Evolutionary conservation across 495 filamentous ascomycete genomes (phyloP).

Genomic region (Aspergillus diversus): DNA sequence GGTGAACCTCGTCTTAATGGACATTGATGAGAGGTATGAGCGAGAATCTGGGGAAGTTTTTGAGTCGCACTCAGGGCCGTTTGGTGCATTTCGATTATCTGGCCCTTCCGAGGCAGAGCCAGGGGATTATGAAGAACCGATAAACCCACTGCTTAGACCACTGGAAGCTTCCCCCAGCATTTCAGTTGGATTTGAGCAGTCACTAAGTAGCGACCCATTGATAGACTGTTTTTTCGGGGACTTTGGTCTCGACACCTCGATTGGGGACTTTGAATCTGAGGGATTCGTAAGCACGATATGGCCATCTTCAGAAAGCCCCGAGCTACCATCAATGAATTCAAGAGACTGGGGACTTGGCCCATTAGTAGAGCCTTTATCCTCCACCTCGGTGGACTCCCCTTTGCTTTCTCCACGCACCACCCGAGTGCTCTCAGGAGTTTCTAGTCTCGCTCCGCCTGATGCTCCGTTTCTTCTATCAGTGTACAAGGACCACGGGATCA

Average conservation of each 20-base stretch:
- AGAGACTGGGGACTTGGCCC: not conserved
- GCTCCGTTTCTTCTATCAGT: conserved; percentile 26
- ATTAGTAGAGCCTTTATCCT: not conserved
- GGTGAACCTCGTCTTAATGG: conserved; percentile 20
- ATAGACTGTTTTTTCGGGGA: not conserved
- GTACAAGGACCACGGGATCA: conserved; percentile 20
- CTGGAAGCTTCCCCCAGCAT: not conserved
- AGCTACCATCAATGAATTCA: not conserved
- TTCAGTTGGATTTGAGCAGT: not conserved
- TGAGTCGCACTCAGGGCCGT: conserved; percentile 8
- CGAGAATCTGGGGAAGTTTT: not conserved
- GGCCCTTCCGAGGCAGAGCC: not conserved
- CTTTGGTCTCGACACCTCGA: not conserved
- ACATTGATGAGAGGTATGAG: conserved; percentile 23
- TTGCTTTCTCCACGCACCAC: conserved; percentile 10
- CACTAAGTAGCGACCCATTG: not conserved
- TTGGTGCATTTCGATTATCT: conserved; percentile 7
- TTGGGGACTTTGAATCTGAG: not conserved
- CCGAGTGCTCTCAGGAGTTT: conserved; percentile 4
- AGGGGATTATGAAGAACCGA: not conserved
- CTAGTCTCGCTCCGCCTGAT: conserved; percentile 22
- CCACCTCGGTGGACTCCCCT: not conserved
- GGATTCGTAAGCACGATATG: not conserved
- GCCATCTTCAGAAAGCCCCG: not conserved
- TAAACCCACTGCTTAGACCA: not conserved